These are phyloP conservation scores for Salix arbutifolia DNA, from an alignment of 345 rosid species.

Conservation along the genomic window DNA sequence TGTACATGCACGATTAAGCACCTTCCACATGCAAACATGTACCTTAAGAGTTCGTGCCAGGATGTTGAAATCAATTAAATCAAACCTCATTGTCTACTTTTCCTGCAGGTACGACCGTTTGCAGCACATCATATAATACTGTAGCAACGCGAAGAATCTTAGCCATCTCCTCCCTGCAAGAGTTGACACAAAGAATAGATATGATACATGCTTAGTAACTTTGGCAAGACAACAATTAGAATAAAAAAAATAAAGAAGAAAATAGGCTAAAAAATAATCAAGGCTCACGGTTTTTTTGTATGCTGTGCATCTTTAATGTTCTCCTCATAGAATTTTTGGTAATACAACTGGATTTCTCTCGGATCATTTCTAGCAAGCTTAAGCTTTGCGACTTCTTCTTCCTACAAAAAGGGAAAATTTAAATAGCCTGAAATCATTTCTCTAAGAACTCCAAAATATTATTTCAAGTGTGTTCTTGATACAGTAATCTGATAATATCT, in stretches of 20 bases:
- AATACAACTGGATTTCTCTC: conserved; percentile 63
- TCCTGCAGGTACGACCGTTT: conserved; percentile 43
- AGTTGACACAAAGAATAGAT: conserved; percentile 9
- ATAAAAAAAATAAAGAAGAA: neutral
- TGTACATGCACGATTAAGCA: conserved; percentile 13
- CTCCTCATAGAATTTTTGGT: conserved; percentile 55
- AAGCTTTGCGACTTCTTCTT: conserved; percentile 43
- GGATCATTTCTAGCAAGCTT: conserved; percentile 50
- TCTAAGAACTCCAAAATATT: neutral
- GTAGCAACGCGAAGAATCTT: conserved; percentile 76
- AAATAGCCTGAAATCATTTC: neutral
- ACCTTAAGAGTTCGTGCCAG: conserved; percentile 2
- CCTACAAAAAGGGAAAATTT: conserved; percentile 44
- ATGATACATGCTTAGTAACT: conserved; percentile 10
- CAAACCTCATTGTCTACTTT: conserved; percentile 64
- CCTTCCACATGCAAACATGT: conserved; percentile 7
- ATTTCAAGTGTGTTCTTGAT: neutral
- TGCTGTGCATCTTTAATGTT: conserved; percentile 56
- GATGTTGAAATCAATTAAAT: conserved; percentile 9
- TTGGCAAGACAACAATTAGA: neutral
- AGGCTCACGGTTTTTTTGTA: conserved; percentile 71
- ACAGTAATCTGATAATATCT: neutral
- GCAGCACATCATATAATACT: conserved; percentile 81
- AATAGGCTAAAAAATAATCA: neutral
- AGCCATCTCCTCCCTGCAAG: conserved; percentile 90